phyloP scores from a whole-genome alignment of 2,329 filamentous ascomycete genomes.

The Ascosphaera aggregata region DNA sequence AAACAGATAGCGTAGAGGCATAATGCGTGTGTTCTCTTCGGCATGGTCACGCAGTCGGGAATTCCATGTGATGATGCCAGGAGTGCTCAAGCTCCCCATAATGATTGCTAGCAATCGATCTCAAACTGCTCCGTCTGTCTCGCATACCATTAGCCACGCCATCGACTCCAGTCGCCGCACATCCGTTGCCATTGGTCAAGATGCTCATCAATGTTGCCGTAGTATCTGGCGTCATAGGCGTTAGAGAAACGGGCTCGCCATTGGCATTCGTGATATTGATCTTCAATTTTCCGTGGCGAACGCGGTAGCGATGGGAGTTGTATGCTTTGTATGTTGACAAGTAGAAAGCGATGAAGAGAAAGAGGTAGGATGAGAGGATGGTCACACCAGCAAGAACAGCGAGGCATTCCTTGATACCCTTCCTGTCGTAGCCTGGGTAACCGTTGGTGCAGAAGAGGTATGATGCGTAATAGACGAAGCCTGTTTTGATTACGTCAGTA shows the following conservation, averaged over 20 bases:
- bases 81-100: constrained; percentile 1
- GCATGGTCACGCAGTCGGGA: not conserved
- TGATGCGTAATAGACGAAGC: constrained; percentile 84
- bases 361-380: constrained; percentile 70
- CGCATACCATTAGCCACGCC: not conserved
- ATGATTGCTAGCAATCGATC: not conserved
- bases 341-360: constrained; percentile 93
- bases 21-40: not conserved
- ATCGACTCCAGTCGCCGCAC: not conserved
- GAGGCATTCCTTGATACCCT: constrained; percentile 62
- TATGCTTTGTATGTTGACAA: constrained; percentile 45
- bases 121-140: not conserved
- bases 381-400: constrained; percentile 70
- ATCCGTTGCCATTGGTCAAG: not conserved
- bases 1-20: too few species aligned
- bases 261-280: constrained; percentile 1
- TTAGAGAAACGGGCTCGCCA: not conserved
- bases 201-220: not conserved
- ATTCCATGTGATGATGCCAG: constrained; percentile 1
- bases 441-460: constrained; percentile 83
- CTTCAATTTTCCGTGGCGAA: not conserved
- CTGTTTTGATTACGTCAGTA: constrained; percentile 17
- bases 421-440: constrained; percentile 60
- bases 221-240: not conserved
- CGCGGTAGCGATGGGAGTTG: not conserved